These are phyloP conservation scores for Strobilomyces dryophilus DNA, from an alignment of 768 basidiomycete species.

Conservation along the genomic window DNA sequence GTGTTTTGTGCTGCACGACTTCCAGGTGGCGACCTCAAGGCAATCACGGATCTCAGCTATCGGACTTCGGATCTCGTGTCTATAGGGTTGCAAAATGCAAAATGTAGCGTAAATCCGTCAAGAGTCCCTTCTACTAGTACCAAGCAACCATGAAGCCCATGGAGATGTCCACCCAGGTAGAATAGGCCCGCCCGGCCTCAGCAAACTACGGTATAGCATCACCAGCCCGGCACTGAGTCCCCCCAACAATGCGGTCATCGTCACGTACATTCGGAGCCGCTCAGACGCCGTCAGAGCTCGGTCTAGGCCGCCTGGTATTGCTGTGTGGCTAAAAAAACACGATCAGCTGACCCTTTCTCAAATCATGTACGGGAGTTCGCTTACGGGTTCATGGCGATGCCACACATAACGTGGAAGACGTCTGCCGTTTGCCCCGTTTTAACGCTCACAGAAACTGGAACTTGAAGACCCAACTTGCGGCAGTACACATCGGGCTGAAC, in stretches of 20 bases:
- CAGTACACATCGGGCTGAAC: constrained; percentile 99
- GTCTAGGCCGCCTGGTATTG: constrained; percentile 82
- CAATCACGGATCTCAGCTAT: constrained; percentile 34
- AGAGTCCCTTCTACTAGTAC: constrained; percentile 42
- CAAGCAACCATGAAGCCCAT: constrained; percentile 67
- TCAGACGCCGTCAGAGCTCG: constrained; percentile 68
- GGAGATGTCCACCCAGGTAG: constrained; percentile 51
- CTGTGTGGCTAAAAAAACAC: constrained; percentile 41
- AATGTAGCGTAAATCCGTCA: constrained; percentile 16
- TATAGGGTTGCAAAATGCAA: constrained; percentile 7
- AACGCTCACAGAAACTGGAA: constrained; percentile 92
- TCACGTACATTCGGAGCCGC: constrained; percentile 67
- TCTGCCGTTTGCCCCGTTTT: constrained; percentile 81
- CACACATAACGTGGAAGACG: constrained; percentile 82
- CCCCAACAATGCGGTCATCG: constrained; percentile 67
- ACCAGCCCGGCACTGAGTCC: constrained; percentile 70
- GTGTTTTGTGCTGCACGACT: constrained; percentile 15
- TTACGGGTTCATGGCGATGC: constrained; percentile 84
- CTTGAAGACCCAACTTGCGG: constrained; percentile 80
- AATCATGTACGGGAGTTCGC: constrained; percentile 29
- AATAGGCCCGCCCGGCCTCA: constrained; percentile 55
- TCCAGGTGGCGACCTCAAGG: constrained; percentile 33
- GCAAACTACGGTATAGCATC: constrained; percentile 64
- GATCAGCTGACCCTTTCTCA: constrained; percentile 8
- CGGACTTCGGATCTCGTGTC: constrained; percentile 33